phyloP scores from a whole-genome alignment of 345 rosid genomes.

The Theobroma cacao region DNA sequence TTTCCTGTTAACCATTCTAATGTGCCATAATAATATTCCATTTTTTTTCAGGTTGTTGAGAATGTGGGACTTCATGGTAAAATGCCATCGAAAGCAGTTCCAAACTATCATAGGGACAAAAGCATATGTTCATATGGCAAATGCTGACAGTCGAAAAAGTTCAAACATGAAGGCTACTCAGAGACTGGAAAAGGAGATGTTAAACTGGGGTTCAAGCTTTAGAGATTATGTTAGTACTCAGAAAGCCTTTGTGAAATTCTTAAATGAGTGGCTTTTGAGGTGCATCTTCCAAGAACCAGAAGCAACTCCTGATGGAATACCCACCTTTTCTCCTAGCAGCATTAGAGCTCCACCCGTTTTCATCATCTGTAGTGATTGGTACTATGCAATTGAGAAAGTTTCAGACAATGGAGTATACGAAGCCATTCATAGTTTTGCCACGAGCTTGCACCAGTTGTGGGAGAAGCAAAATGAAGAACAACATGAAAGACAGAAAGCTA shows the following conservation, averaged over 20 bases:
- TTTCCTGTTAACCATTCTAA: not conserved
- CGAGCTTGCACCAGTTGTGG: constrained; percentile 26
- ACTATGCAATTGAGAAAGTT: constrained; percentile 22
- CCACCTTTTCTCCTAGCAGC: constrained; percentile 17
- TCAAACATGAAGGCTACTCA: constrained; percentile 20
- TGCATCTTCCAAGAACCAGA: constrained; percentile 26
- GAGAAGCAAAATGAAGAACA: constrained; percentile 35
- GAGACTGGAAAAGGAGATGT: constrained; percentile 17
- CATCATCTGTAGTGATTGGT: constrained; percentile 29
- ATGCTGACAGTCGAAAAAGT: not conserved
- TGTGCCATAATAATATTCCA: not conserved
- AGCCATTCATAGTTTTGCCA: constrained; percentile 27
- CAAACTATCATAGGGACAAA: constrained; percentile 12
- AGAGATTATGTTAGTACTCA: constrained; percentile 29
- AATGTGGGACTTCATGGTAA: constrained; percentile 29
- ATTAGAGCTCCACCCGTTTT: constrained; percentile 36
- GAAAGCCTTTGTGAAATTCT: constrained; percentile 22
- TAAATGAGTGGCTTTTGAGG: constrained; percentile 40
- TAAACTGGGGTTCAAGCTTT: constrained; percentile 26
- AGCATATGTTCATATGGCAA: constrained; percentile 29
- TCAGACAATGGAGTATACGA: constrained; percentile 25
- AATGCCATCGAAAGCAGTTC: constrained; percentile 36
- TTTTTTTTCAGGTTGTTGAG: constrained; percentile 14
- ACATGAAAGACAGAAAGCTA: constrained; percentile 18
- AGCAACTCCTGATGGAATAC: constrained; percentile 5